A percentile compares a stretch with the other conserved stretches of the same genome.
Conservation (phyloP, 2,329 filamentous ascomycete genomes). For the Cladophialophora yegresii region DNA sequence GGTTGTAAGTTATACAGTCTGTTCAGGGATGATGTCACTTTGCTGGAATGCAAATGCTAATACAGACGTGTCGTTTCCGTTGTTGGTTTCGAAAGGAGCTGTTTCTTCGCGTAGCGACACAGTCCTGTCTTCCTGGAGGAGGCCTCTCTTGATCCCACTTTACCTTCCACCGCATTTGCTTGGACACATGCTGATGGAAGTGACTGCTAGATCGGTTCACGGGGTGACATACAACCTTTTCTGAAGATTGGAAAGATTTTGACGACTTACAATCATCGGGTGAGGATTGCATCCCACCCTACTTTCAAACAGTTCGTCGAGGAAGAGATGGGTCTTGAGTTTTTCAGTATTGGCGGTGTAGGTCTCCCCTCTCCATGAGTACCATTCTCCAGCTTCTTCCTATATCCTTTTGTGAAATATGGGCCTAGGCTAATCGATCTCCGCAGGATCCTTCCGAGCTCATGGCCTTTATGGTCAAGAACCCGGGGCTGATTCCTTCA, state of each 20-base stretch:
- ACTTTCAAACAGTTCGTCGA: constrained; percentile 75
- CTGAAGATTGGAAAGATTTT: constrained; percentile 72
- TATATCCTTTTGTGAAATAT: neutral
- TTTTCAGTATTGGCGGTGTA: constrained; percentile 57
- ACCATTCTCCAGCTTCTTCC: neutral
- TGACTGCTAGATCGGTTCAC: constrained; percentile 46
- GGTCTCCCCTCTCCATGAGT: neutral
- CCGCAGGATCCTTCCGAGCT: constrained; percentile 70
- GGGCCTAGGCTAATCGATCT: neutral
- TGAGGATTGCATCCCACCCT: constrained; percentile 76
- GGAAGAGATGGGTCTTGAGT: constrained; percentile 71
- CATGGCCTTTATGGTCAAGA: constrained; percentile 89
- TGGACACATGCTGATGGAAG: neutral
- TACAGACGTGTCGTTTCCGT: neutral
- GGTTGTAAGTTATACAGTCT: constrained; percentile 64
- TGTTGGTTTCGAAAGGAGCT: neutral
- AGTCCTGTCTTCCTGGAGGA: neutral
- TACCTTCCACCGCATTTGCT: neutral
- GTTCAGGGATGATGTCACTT: neutral
- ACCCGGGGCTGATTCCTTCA: constrained; percentile 71
- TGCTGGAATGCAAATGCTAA: neutral
- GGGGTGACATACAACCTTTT: constrained; percentile 81
- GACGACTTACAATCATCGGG: constrained; percentile 70
- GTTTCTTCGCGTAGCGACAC: neutral
- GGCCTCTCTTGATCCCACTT: neutral